Evolutionary conservation across 2,329 filamentous ascomycete genomes (phyloP), one percentile per base, ranked within the genome.

Genomic region (Diplodia intermedia): DNA sequence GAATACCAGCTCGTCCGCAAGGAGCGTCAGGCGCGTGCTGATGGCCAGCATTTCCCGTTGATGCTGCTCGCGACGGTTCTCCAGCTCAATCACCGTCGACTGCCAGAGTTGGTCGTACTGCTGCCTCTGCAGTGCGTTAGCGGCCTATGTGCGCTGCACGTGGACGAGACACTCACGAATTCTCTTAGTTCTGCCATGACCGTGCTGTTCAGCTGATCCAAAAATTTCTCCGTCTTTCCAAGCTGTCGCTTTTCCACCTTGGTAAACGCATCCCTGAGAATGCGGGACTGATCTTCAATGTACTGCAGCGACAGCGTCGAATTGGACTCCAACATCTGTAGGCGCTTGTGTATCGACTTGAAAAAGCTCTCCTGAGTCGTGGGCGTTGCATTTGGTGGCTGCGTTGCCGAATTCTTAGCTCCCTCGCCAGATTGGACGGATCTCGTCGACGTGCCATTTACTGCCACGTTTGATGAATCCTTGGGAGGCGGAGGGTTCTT

Each of bases 41-140:
- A 98, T 85, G 3, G 94, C 94, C 52, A 93, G 85, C 69, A 97
- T 90, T 76, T 98, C 94, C 67, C 89, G 86, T 75, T 94, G 89
- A 18, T 92, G 92, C 72, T 93, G 90, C 75, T 97, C 91, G 52
- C 93, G 89, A 78, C 97, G 94, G 52, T 89, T 90, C 77, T 97
- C 93, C 15, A 98, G 87, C 36, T 96, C 94, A 67, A 97, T 90
- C 26, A 97, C 90, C 12, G 96, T 97, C 23, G 91, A 94, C 79
- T 97, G 94, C 94, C 94, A 98, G 14, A 98, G 89, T 75, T 97
- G 92, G 76, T 98, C 94, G 78, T 98, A 98, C 77, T 97, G 91
- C 69, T 90, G 88, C 65, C 92, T 88, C 61, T 78, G 78, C 31
- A 72, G 73, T 69, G 57, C 26, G 49, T 66, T 47, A n/a, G 43